Evolutionary conservation across 306 rosid genomes (phyloP).

Genomic region (Fagus sylvatica): DNA sequence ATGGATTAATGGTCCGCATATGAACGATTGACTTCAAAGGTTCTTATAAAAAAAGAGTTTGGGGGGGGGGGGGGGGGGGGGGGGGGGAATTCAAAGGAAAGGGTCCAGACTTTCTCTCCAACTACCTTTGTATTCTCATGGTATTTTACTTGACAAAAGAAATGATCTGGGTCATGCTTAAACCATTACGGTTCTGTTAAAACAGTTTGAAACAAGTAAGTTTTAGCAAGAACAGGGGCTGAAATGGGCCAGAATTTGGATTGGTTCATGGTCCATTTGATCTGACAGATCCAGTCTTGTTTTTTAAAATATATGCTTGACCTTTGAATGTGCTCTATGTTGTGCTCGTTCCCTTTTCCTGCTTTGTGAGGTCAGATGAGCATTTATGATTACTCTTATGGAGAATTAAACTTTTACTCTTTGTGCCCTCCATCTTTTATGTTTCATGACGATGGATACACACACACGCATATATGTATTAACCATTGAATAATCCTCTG

Average conservation of each 20-base stretch:
- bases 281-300: neutral
- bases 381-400: neutral
- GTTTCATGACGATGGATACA: neutral
- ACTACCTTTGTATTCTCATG: too few relatives aligned
- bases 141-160: too few relatives aligned
- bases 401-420: neutral
- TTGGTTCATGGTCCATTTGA: neutral
- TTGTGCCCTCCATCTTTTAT: neutral
- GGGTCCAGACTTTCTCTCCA: too few relatives aligned
- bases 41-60: too few relatives aligned
- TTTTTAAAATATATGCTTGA: neutral
- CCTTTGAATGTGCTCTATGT: neutral
- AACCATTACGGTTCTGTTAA: neutral
- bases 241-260: neutral
- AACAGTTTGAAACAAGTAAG: neutral
- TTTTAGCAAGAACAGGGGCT: neutral
- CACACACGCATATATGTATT: neutral
- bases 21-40: too few relatives aligned
- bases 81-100: too few relatives aligned
- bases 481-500: slow-evolving; percentile 11
- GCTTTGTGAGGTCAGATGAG: slow-evolving; percentile 2
- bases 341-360: neutral
- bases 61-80: too few relatives aligned
- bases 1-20: too few relatives aligned
- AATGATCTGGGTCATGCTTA: neutral